A percentile compares a stretch with the other conserved stretches of the same genome.
These are phyloP conservation scores for Castanea sativa DNA, from an alignment of 306 rosid species.

Conservation along the genomic window DNA sequence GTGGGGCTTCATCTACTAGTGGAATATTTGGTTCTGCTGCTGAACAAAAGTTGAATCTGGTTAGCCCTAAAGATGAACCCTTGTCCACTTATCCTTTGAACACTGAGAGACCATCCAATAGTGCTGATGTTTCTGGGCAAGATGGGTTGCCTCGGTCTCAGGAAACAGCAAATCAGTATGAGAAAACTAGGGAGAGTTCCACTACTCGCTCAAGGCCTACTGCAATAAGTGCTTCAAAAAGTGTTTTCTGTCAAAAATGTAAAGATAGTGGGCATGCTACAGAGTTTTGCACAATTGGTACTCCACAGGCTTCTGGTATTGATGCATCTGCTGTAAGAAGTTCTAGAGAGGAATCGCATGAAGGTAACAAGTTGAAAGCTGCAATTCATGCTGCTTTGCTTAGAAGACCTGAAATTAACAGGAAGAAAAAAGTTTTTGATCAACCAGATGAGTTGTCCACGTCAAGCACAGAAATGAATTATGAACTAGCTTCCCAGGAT, in stretches of 20 bases:
- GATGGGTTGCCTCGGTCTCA: constrained; percentile 35
- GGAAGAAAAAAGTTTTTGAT: constrained; percentile 53
- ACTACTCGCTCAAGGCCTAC: constrained; percentile 33
- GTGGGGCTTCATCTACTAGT: constrained; percentile 30
- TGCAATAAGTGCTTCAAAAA: constrained; percentile 40
- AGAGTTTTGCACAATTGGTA: constrained; percentile 49
- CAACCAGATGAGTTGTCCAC: constrained; percentile 47
- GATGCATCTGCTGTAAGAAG: constrained; percentile 45
- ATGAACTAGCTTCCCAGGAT: constrained; percentile 44
- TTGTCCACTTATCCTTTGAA: constrained; percentile 31
- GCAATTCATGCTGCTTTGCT: constrained; percentile 78
- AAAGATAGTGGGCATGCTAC: constrained; percentile 57
- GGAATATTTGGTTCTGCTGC: constrained; percentile 27
- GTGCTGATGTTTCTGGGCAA: constrained; percentile 37
- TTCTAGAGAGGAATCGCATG: constrained; percentile 50
- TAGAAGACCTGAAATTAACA: constrained; percentile 74
- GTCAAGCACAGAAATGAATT: constrained; percentile 41
- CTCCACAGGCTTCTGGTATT: constrained; percentile 36
- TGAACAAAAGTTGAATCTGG: constrained; percentile 31
- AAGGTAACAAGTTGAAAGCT: constrained; percentile 67
- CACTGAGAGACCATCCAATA: constrained; percentile 36
- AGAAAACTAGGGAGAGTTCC: constrained; percentile 50
- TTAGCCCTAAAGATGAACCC: constrained; percentile 38
- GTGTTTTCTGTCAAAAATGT: constrained; percentile 54
- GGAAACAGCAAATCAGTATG: constrained; percentile 45